A percentile compares a stretch with the other conserved stretches of the same genome.
Conservation (phyloP, 1,139 yeast species). For the Neolecta irregularis region DNA sequence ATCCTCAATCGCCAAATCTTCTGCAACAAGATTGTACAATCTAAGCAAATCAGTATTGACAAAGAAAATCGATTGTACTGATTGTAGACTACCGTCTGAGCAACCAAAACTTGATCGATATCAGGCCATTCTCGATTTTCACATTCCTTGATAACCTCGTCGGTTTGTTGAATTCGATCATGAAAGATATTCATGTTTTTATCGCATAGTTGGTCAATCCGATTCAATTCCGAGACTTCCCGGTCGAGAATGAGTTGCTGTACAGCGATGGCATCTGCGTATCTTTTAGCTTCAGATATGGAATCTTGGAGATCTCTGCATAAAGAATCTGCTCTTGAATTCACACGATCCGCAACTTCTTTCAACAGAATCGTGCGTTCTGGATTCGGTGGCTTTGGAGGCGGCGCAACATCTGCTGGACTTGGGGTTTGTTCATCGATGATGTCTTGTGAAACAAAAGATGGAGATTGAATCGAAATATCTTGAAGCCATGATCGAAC, state of each 20-base stretch:
- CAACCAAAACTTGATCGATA: constrained; percentile 30
- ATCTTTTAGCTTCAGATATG: constrained; percentile 18
- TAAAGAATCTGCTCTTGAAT: constrained; percentile 19
- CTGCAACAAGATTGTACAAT: constrained; percentile 50
- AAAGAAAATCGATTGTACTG: constrained; percentile 21
- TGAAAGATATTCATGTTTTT: constrained; percentile 24
- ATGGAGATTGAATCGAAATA: too few species aligned
- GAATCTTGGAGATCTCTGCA: constrained; percentile 20
- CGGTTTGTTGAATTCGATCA: constrained; percentile 20
- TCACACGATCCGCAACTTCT: constrained; percentile 19
- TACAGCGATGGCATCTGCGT: constrained; percentile 18
- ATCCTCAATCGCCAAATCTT: constrained; percentile 56
- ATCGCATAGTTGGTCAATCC: constrained; percentile 19
- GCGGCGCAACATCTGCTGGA: constrained; percentile 8
- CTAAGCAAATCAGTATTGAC: constrained; percentile 1
- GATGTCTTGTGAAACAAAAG: too few species aligned
- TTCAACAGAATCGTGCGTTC: constrained; percentile 20
- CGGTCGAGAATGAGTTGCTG: constrained; percentile 18
- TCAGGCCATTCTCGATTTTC: constrained; percentile 21
- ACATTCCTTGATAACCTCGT: constrained; percentile 22
- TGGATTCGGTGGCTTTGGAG: constrained; percentile 26
- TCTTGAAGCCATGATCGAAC: too few species aligned
- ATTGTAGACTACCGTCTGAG: constrained; percentile 32
- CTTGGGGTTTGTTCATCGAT: constrained; percentile 15
- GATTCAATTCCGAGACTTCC: constrained; percentile 22